Base-by-base conservation (phyloP, 768 basidiomycete genomes). In the Infundibulicybe gibba region DNA sequence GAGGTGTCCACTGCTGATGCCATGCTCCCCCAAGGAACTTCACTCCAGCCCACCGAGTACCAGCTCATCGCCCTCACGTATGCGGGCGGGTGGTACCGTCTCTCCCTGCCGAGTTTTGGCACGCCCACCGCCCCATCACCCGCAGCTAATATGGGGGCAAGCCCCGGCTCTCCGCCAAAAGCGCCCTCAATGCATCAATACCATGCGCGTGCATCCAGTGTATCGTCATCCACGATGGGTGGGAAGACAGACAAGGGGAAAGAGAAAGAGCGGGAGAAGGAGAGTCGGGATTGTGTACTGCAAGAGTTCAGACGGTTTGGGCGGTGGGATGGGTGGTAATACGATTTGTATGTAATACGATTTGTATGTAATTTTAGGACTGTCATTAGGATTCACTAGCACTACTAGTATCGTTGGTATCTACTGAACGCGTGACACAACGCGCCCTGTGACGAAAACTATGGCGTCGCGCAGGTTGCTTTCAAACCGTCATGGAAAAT, bases 81-180 rank as follows among this genome's bases (percentile, higher is more conserved):
- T 57, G 79, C 83, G 1, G 92, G 93, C n/a, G 88, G 90, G 1
- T 95, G 93, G 93, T 95, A 92, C 66, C 79, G 91, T 6, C 71
- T 94, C 10, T 76, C 85, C 14, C 64, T 93, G 13, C 89, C 78
- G n/a, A 56, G 52, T 16, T 48, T 48, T 31, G 34, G 55, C 25
- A 41, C 50, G 50, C 57, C 50, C 50, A 63, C 59, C 32, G 56
- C 61, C 32, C 49, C 52, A 32, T n/a, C 40, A 39, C 43, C 53
- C 51, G 30, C 53, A 17, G 20, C 49, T 15, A 45, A 50, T 47
- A 49, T 54, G 6, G 31, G 54, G 19, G 59, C 66, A 15, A 59
- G 66, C 31, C 25, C 25, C 25, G 8, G 25, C 25, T 74, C 80
- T 6, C 75, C 80, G n/a, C 71, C 76, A 10, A 71, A 66, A 49